Conservation (phyloP, 2,329 filamentous ascomycete species). For the Neofusicoccum cordaticola region DNA sequence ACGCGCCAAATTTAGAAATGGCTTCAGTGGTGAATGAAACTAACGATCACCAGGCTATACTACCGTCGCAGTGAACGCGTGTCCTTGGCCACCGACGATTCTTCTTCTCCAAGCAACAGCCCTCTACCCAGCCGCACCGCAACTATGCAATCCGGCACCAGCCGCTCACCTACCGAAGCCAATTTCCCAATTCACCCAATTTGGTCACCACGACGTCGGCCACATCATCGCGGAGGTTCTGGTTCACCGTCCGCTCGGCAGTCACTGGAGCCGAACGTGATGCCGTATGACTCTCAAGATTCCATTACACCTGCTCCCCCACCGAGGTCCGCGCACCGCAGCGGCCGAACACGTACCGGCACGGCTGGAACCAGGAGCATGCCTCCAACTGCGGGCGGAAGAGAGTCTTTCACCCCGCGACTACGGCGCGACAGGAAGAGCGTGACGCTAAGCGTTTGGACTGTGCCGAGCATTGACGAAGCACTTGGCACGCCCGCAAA, state of each 20-base stretch:
- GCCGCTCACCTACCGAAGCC: slow-evolving; percentile 36
- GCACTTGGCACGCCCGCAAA: slow-evolving; percentile 10
- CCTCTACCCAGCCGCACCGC: slow-evolving; percentile 30
- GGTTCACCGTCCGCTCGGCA: background rate
- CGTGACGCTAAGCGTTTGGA: slow-evolving; percentile 14
- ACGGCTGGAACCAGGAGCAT: slow-evolving; percentile 2
- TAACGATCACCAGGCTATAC: slow-evolving; percentile 28
- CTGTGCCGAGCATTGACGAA: slow-evolving; percentile 3
- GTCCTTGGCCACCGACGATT: slow-evolving; percentile 28
- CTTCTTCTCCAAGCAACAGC: slow-evolving; percentile 20
- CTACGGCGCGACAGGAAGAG: slow-evolving; percentile 12
- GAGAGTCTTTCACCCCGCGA: background rate
- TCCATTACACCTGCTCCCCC: background rate
- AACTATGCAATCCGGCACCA: slow-evolving; percentile 36
- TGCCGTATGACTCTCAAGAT: slow-evolving; percentile 9
- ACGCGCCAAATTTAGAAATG: background rate
- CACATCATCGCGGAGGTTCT: slow-evolving; percentile 23
- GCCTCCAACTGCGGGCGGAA: background rate
- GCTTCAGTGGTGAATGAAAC: background rate
- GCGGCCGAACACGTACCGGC: background rate
- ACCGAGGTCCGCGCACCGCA: background rate
- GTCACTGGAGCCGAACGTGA: background rate
- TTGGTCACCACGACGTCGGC: slow-evolving; percentile 38
- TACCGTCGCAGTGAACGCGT: slow-evolving; percentile 36
- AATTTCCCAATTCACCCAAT: slow-evolving; percentile 35